Conservation (phyloP, 1,139 yeast species). For the Diutina scorzettiae region DNA sequence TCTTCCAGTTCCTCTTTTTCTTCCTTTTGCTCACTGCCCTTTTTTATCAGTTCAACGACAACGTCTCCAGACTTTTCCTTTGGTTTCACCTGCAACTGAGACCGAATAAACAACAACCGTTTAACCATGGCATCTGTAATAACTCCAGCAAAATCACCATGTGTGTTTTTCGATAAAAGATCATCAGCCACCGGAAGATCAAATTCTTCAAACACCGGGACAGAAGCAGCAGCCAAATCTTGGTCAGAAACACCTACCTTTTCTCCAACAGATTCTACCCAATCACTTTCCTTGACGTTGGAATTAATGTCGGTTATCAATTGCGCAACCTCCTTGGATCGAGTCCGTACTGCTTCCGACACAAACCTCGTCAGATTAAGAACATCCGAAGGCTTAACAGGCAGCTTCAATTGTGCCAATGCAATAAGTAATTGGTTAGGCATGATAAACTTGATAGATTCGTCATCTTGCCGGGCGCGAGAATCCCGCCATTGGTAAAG, state of each 20-base stretch:
- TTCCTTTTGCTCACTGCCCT: background rate
- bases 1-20: background rate
- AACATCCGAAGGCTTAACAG: conserved; percentile 48
- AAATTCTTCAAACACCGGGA: background rate
- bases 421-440: conserved; percentile 67
- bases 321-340: conserved; percentile 45
- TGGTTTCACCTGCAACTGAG: background rate
- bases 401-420: conserved; percentile 40
- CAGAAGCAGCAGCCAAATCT: background rate
- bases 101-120: background rate
- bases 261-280: background rate
- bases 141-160: background rate
- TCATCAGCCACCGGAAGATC: background rate
- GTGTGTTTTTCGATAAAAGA: background rate
- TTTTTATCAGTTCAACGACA: background rate
- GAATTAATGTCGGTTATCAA: conserved; percentile 13
- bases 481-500: conserved; percentile 78
- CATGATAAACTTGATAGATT: conserved; percentile 74
- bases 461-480: conserved; percentile 67
- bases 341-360: conserved; percentile 45
- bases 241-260: background rate
- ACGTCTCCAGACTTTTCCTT: background rate
- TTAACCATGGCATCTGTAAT: background rate
- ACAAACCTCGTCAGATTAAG: conserved; percentile 37
- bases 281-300: background rate